A percentile compares a stretch with the other conserved stretches of the same genome.
phyloP scores from a whole-genome alignment of 176 grass and related monocot genomes.

The Eleusine coracana region DNA sequence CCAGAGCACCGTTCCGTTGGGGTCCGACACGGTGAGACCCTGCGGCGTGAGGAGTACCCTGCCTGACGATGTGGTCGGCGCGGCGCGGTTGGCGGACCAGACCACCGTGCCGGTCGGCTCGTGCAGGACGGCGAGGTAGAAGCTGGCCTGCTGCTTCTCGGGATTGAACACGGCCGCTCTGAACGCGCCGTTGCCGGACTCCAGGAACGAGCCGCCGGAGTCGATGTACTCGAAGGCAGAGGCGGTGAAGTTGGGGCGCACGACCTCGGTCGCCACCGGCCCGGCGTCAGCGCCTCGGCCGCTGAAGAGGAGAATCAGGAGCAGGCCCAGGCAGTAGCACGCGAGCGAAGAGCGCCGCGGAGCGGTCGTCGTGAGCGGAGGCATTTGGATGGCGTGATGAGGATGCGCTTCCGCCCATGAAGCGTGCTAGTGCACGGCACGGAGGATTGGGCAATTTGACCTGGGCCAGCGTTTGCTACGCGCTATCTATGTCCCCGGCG shows the following conservation, averaged over 20 bases:
- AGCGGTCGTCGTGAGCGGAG: slow-evolving; percentile 3
- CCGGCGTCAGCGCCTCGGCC: slow-evolving; percentile 28
- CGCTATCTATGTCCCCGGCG: not conserved
- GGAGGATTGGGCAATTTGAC: slow-evolving; percentile 23
- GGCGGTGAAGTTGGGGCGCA: slow-evolving; percentile 61
- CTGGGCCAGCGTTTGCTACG: not conserved
- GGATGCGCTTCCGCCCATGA: slow-evolving; percentile 41
- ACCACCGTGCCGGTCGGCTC: slow-evolving; percentile 48
- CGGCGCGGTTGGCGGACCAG: slow-evolving; percentile 73
- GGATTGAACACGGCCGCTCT: slow-evolving; percentile 55
- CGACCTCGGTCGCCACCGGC: slow-evolving; percentile 37
- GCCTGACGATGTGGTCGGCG: slow-evolving; percentile 53
- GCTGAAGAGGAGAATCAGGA: slow-evolving; percentile 37
- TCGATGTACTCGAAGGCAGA: slow-evolving; percentile 49
- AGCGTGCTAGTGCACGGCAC: slow-evolving; percentile 24
- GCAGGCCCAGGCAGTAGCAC: slow-evolving; percentile 3
- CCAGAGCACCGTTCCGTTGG: slow-evolving; percentile 62
- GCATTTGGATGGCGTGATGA: slow-evolving; percentile 48
- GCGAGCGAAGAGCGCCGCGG: slow-evolving; percentile 28
- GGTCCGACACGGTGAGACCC: slow-evolving; percentile 53
- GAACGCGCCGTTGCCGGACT: slow-evolving; percentile 54
- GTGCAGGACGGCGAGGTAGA: slow-evolving; percentile 73
- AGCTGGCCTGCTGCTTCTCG: slow-evolving; percentile 50
- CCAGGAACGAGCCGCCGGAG: slow-evolving; percentile 60
- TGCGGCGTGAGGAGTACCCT: slow-evolving; percentile 39